Evolutionary conservation across 2,329 filamentous ascomycete species (phyloP).

Genomic region (Blumeria graminis): DNA sequence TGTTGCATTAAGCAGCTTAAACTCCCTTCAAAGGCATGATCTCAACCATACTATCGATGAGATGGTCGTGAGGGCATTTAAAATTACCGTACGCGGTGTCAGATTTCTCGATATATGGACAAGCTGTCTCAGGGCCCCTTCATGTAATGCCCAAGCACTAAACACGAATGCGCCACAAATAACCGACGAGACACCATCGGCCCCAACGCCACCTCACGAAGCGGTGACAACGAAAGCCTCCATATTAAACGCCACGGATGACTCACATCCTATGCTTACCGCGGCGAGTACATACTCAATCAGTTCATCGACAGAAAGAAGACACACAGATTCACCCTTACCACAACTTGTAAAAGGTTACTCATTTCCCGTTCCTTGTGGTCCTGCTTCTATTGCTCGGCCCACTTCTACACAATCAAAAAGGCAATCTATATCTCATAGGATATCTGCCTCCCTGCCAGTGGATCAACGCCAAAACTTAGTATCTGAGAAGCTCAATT

Average conservation of each 20-base stretch:
- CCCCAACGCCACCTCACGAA: too few species aligned
- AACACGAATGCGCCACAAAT: too few species aligned
- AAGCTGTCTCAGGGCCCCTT: constrained; percentile 28
- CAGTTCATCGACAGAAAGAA: too few species aligned
- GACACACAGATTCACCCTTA: too few species aligned
- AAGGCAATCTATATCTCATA: constrained; percentile 28
- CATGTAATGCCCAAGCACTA: constrained; percentile 17
- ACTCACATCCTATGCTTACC: too few species aligned
- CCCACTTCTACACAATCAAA: constrained; percentile 10
- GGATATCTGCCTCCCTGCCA: constrained; percentile 48
- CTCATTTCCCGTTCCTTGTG: constrained; percentile 7
- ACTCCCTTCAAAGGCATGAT: constrained; percentile 23
- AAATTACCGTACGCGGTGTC: constrained; percentile 76
- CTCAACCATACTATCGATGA: constrained; percentile 67
- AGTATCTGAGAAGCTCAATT: constrained; percentile 59
- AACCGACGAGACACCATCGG: too few species aligned
- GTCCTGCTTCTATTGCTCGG: constrained; percentile 10
- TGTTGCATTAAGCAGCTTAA: constrained; percentile 20
- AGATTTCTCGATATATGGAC: constrained; percentile 73
- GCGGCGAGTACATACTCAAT: too few species aligned
- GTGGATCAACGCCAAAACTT: constrained; percentile 42
- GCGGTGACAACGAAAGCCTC: too few species aligned
- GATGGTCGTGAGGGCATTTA: constrained; percentile 82
- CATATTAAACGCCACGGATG: too few species aligned
- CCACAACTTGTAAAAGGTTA: neutral